Base-by-base conservation (phyloP, 352 stramenopile species). In the Pythium dissimile region DNA sequence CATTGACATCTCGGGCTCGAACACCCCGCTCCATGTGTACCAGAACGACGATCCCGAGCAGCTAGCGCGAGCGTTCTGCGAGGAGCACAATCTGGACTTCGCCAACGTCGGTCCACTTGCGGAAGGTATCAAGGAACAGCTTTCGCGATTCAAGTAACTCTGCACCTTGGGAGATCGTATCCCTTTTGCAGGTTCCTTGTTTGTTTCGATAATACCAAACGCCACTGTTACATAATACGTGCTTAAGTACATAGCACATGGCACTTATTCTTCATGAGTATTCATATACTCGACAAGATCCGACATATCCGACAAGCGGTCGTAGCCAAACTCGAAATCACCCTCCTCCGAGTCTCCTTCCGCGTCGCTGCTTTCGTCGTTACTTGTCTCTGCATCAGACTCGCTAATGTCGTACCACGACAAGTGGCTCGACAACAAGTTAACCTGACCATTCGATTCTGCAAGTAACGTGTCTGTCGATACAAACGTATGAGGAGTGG, bases 371-470 rank as follows among this genome's bases (percentile, higher is more conserved):
- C 65, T 39, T 10, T 61, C 49, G 18, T 51, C 35, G 8, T 15
- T 44, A 16, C 18, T 56, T 4, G 23, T 58, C 15, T 73, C 63
- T 1, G 35, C 56, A n/a, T 81, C 69, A n/a, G 60, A 77, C 18
- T 81, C 79, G 48, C 43, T 56, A 45, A 90, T 86, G 24, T 71
- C 54, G 49, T 88, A 73, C 79, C 76, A 90, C 2, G 70, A 71
- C 38, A 88, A 56, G 35, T 69, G 46, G 10, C 41, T 47, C 11
- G 71, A 38, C 11, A 72, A 34, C 1, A 74, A 35, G 10, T 52
- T 67, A 9, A 55, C 31, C 38, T 66, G 49, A 0, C 57, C 61
- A 6, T 73, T 66, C 16, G 67, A 78, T 34, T 85, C 76, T 5
- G 66, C 55, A 52, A 91, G 81, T 23, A 87, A 44, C 27, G 82